Evolutionary conservation across 2,329 filamentous ascomycete species (phyloP).

Genomic region (Aspergillus ibericus): DNA sequence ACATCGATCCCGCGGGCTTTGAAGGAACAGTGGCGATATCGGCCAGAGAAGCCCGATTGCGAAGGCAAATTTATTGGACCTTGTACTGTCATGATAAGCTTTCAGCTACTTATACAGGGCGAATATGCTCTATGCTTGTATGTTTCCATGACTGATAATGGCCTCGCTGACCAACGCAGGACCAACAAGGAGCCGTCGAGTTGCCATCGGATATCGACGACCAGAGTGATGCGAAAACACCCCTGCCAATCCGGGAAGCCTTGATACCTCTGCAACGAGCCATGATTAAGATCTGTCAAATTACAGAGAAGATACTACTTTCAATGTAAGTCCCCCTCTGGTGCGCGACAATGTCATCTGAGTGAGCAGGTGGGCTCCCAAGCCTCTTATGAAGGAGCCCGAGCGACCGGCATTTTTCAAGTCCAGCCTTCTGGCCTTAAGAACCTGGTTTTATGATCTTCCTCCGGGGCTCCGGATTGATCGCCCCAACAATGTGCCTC

Average conservation of each 20-base stretch:
- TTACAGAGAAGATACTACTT: neutral
- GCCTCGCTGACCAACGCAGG: neutral
- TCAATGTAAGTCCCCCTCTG: neutral
- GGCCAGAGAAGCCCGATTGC: slow-evolving; percentile 30
- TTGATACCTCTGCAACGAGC: neutral
- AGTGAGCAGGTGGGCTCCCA: neutral
- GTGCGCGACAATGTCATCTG: too few relatives aligned
- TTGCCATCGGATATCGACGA: neutral
- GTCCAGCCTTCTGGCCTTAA: slow-evolving; percentile 32
- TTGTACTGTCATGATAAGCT: slow-evolving; percentile 39
- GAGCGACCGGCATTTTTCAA: slow-evolving; percentile 25
- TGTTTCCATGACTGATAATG: neutral
- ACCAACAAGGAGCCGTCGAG: neutral
- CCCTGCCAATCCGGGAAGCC: neutral
- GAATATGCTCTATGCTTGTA: slow-evolving; percentile 39
- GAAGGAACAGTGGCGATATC: slow-evolving; percentile 27
- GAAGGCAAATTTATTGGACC: slow-evolving; percentile 41
- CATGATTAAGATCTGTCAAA: neutral
- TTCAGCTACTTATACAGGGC: slow-evolving; percentile 35
- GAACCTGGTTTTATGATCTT: slow-evolving; percentile 39
- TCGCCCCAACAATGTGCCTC: slow-evolving; percentile 25
- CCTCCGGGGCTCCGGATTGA: slow-evolving; percentile 32
- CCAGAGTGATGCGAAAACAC: neutral
- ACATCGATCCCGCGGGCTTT: slow-evolving; percentile 34
- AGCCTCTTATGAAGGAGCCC: neutral